Evolutionary conservation across 805 yeast species (phyloP).

Genomic region (Grigorovia yakushimaensis): DNA sequence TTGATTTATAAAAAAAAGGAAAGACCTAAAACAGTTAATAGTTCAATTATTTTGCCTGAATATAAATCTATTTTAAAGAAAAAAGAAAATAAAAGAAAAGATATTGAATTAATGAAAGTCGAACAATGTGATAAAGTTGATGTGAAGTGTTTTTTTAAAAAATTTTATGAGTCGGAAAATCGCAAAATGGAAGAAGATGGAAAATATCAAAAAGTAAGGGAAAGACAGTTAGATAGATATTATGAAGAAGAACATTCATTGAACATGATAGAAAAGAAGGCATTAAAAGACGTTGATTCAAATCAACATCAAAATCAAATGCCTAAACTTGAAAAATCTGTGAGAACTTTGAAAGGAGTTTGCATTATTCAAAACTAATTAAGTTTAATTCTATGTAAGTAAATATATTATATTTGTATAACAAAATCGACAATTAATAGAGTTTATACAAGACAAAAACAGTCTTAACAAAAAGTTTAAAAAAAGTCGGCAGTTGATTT

Average conservation of each 20-base stretch:
- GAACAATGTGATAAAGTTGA: conserved; percentile 32
- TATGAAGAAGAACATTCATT: conserved; percentile 3
- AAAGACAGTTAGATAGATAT: conserved; percentile 28
- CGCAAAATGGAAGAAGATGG: conserved; percentile 28
- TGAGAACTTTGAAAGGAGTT: neutral
- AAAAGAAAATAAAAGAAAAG: conserved; percentile 27
- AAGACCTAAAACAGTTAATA: neutral
- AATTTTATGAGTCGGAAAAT: conserved; percentile 31
- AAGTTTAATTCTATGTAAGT: too few species aligned
- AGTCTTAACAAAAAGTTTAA: too few species aligned
- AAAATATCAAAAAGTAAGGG: conserved; percentile 28
- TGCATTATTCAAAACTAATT: neutral
- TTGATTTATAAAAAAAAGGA: conserved; percentile 5
- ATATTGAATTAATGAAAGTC: conserved; percentile 30
- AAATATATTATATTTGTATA: neutral
- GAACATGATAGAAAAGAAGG: neutral
- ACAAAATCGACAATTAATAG: neutral
- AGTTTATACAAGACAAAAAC: neutral
- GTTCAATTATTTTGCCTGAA: neutral
- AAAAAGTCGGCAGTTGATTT: too few species aligned
- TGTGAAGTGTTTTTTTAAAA: conserved; percentile 29
- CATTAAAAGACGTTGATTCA: neutral
- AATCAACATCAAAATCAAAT: neutral
- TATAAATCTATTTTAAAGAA: conserved; percentile 32
- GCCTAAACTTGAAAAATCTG: neutral